Conservation (phyloP, 352 stramenopile genomes). For the Pythium rishiriense region DNA sequence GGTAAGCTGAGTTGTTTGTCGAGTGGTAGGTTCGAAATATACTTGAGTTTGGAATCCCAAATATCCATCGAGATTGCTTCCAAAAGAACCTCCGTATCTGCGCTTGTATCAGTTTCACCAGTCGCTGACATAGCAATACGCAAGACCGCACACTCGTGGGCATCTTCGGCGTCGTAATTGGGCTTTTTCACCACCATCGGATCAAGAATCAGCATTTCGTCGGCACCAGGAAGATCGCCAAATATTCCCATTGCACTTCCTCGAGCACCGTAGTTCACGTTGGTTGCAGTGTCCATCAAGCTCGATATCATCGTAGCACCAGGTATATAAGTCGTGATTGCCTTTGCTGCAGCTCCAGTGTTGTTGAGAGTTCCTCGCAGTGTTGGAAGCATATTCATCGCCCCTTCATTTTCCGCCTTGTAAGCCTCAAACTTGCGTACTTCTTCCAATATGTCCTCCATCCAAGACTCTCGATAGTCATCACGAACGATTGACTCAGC, state of each 20-base stretch:
- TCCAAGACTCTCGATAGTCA: conserved; percentile 52
- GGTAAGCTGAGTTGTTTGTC: conserved; percentile 63
- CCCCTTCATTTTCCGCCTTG: conserved; percentile 33
- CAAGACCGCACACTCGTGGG: conserved; percentile 65
- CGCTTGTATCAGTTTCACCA: conserved; percentile 51
- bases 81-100: conserved; percentile 77
- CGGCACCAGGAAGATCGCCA: conserved; percentile 52
- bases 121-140: conserved; percentile 81
- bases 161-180: conserved; percentile 28
- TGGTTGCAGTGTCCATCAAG: conserved; percentile 67
- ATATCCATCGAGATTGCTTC: conserved; percentile 89
- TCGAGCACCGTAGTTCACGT: conserved; percentile 47
- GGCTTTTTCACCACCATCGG: conserved; percentile 36
- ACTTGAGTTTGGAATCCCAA: conserved; percentile 83
- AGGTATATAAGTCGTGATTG: conserved; percentile 74
- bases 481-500: conserved; percentile 47
- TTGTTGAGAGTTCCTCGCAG: conserved; percentile 57
- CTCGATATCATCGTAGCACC: conserved; percentile 70
- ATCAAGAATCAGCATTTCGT: conserved; percentile 62
- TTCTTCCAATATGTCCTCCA: conserved; percentile 65
- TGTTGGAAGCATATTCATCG: conserved; percentile 58
- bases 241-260: conserved; percentile 47
- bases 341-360: conserved; percentile 62
- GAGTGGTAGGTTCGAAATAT: conserved; percentile 75
- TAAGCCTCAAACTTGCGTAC: conserved; percentile 57